Conservation (phyloP, 1,284 basidiomycete genomes). For the Exsudoporus floridanus region DNA sequence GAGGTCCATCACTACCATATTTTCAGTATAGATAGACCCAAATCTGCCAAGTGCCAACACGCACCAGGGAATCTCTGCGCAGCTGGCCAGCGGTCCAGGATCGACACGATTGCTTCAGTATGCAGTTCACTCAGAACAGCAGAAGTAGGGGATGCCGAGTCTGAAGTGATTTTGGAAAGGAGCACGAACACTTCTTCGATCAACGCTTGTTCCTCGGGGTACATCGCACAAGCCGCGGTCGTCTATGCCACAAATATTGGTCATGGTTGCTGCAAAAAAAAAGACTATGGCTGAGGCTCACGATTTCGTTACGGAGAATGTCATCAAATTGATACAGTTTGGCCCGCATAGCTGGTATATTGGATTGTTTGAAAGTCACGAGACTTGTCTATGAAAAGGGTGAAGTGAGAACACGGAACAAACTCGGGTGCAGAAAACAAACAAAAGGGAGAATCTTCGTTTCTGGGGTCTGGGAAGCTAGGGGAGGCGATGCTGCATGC, state of each 20-base stretch:
- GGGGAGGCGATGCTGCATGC: conserved; percentile 24
- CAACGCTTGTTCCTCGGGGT: conserved; percentile 59
- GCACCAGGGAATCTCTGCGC: conserved; percentile 81
- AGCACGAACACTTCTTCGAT: conserved; percentile 69
- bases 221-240: conserved; percentile 66
- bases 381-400: conserved; percentile 45
- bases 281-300: conserved; percentile 36
- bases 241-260: conserved; percentile 44
- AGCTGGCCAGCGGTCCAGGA: conserved; percentile 80
- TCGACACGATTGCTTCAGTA: conserved; percentile 60
- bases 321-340: conserved; percentile 86
- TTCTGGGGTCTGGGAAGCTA: conserved; percentile 28
- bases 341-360: conserved; percentile 80
- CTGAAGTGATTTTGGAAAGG: conserved; percentile 54
- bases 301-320: conserved; percentile 64
- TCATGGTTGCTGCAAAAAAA: not conserved
- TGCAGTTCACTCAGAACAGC: conserved; percentile 46
- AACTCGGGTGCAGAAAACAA: conserved; percentile 25
- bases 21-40: not conserved
- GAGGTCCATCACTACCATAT: conserved; percentile 77
- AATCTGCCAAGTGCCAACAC: conserved; percentile 12
- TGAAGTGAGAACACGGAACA: not conserved
- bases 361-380: conserved; percentile 84
- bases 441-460: conserved; percentile 61
- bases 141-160: conserved; percentile 37